phyloP scores from a whole-genome alignment of 345 rosid species.

The Triadica sebifera region DNA sequence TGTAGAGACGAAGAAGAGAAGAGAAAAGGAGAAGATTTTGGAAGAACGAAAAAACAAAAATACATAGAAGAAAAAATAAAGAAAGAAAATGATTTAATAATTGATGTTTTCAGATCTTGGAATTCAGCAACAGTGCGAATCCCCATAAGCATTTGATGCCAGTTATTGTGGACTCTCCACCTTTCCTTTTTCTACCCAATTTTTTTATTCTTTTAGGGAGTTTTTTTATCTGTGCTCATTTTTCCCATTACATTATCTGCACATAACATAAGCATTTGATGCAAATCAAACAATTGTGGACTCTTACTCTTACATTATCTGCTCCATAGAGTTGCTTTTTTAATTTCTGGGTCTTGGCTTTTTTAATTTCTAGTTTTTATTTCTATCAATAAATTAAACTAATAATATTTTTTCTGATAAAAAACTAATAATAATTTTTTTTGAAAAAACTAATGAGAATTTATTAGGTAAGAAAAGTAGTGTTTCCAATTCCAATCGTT shows the following conservation, averaged over 20 bases:
- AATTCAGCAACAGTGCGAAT: slow-evolving; percentile 68
- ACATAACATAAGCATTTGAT: too few relatives aligned
- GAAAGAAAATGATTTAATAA: slow-evolving; percentile 6
- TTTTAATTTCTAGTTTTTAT: too few relatives aligned
- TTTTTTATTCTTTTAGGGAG: background rate
- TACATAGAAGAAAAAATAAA: background rate
- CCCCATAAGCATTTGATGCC: slow-evolving; percentile 83
- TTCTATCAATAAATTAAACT: too few relatives aligned
- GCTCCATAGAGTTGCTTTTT: background rate
- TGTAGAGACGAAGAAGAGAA: background rate
- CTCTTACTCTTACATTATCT: background rate
- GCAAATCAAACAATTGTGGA: too few relatives aligned
- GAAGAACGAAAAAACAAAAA: background rate
- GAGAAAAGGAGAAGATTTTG: background rate
- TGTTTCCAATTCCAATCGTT: too few relatives aligned
- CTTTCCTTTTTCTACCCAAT: slow-evolving; percentile 20
- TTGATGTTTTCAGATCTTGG: slow-evolving; percentile 50
- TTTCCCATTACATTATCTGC: too few relatives aligned
- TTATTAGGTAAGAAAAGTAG: too few relatives aligned
- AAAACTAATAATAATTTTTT: background rate
- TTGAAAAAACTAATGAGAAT: too few relatives aligned
- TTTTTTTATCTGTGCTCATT: background rate
- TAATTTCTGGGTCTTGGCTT: background rate
- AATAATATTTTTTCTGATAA: too few relatives aligned
- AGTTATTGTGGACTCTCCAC: slow-evolving; percentile 49